Base-by-base conservation (phyloP, 305 asterid genomes). In the Euphrasia arctica region DNA sequence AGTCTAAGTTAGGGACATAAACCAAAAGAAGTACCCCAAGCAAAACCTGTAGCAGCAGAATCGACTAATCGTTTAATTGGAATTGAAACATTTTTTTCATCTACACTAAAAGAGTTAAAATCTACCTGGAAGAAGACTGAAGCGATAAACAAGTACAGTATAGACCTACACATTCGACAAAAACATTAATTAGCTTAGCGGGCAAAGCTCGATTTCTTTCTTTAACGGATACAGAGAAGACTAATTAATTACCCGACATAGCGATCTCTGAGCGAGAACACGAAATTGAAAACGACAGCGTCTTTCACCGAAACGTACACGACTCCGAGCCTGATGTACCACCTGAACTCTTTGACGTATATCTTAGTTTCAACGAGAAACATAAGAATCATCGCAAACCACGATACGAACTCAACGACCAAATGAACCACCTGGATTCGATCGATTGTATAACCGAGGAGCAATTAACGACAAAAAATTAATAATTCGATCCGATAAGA, bases 301-400 rank as follows among this genome's bases (percentile, higher is more conserved):
- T 89, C 95, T 74, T 83, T 90, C 22, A 85, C 95, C 62, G 86
- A 75, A 63, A 79, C 80, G 83, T 91, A 89, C 32, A 89, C 62
- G 52, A 83, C 36, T 51, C 90, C 95, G 45, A 91, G 87, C 72
- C 96, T 85, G 73, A 86, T 79, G 76, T 82, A 89, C 98, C 98
- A 91, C 72, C 95, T 82, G 77, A 91, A 81, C 79, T 91, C 91
- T 72, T 75, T 86, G 72, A 89, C 78, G 59, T 91, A 91, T 66
- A 77, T 71, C 78, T 72, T 82, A 67, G 92, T 85, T 81, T 91
- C 98, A 36, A 77, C 48, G 31, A 80, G 77, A 66, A 85, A 82
- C 96, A 89, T 75, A 67, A 81, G 65, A 57, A 85, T 71, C 82
- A 89, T 69, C n/a, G 95, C 89, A 68, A 83, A 80, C 96, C 98